A percentile compares a stretch with the other conserved stretches of the same genome.
phyloP scores from a whole-genome alignment of 306 rosid genomes.

The Dalbergia cultrata region DNA sequence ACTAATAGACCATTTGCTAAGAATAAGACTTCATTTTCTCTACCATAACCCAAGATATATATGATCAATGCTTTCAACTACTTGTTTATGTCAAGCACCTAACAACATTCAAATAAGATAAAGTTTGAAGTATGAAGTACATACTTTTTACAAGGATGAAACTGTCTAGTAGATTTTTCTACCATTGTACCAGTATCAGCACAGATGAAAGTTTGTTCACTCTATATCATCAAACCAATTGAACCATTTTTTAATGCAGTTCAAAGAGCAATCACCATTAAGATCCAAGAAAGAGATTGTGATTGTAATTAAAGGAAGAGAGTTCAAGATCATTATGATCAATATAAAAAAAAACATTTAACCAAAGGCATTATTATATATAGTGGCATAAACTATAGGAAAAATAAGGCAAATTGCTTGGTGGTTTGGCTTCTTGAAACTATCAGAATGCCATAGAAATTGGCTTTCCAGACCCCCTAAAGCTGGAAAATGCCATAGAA shows the following conservation, averaged over 20 bases:
- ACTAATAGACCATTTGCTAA: conserved; percentile 30
- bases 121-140: conserved; percentile 37
- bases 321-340: conserved; percentile 33
- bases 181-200: conserved; percentile 91
- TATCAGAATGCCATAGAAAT: conserved; percentile 17
- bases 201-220: conserved; percentile 83
- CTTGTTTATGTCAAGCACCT: neutral
- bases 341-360: conserved; percentile 20
- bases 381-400: neutral
- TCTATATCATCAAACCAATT: conserved; percentile 60
- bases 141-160: conserved; percentile 56
- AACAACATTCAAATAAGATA: conserved; percentile 26
- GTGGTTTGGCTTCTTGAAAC: conserved; percentile 30
- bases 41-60: neutral
- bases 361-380: neutral
- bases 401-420: conserved; percentile 32
- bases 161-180: conserved; percentile 59
- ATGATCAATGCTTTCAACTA: neutral
- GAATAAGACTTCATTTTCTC: conserved; percentile 22
- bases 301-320: conserved; percentile 7
- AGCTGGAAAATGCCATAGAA: too few relatives aligned
- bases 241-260: conserved; percentile 25
- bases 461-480: too few relatives aligned
- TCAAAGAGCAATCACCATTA: conserved; percentile 24
- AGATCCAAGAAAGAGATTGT: conserved; percentile 27